Evolutionary conservation across 2,329 filamentous ascomycete genomes (phyloP).

Genomic region (Scytalidium sp.): DNA sequence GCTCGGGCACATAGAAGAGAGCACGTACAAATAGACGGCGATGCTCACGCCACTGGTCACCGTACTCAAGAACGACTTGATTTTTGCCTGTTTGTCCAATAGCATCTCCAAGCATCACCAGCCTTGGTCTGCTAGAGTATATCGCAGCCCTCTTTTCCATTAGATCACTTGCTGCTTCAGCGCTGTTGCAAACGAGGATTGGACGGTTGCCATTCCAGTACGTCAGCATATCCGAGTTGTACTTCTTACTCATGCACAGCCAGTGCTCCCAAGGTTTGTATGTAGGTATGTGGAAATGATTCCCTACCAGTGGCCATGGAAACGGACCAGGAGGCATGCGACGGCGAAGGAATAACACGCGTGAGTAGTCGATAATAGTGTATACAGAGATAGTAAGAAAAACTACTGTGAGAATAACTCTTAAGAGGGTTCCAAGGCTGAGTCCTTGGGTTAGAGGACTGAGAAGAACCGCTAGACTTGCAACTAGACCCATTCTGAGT

Average conservation of each 20-base stretch:
- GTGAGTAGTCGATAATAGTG: not conserved
- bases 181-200: conserved; percentile 41
- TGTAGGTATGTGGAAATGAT: conserved; percentile 4
- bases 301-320: conserved; percentile 6
- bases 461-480: too few species aligned
- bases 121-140: conserved; percentile 40
- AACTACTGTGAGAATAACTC: not conserved
- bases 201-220: conserved; percentile 18
- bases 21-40: not conserved
- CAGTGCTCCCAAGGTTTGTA: conserved; percentile 5
- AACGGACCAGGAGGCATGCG: conserved; percentile 6
- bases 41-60: not conserved
- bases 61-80: not conserved
- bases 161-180: conserved; percentile 37
- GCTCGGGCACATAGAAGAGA: too few species aligned
- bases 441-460: not conserved
- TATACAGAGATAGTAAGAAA: conserved; percentile 3
- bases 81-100: not conserved
- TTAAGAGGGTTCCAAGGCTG: not conserved
- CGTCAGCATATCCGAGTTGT: conserved; percentile 4
- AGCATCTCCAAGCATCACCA: not conserved
- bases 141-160: conserved; percentile 42
- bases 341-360: not conserved
- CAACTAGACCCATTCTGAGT: too few species aligned
- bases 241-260: conserved; percentile 2